Evolutionary conservation across 257 asterid genomes (phyloP).

Genomic region (Agastache rugosa): DNA sequence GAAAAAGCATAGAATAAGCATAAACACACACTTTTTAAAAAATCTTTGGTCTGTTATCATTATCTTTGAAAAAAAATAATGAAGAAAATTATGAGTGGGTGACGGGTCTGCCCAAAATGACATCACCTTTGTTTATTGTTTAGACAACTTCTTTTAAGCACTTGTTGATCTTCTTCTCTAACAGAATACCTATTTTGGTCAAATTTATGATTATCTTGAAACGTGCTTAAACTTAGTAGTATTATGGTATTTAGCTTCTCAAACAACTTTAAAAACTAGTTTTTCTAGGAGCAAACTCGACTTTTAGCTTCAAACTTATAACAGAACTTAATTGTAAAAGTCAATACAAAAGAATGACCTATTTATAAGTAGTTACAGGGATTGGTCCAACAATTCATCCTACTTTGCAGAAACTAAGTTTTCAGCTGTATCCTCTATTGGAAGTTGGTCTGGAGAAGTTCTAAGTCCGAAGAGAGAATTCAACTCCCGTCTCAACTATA

Average conservation of each 20-base stretch:
- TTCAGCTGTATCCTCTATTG: not conserved
- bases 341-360: not conserved
- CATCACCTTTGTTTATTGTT: slow-evolving; percentile 19
- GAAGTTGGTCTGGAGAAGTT: not conserved
- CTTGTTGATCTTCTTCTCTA: slow-evolving; percentile 6
- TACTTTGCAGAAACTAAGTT: not conserved
- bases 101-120: slow-evolving; percentile 29
- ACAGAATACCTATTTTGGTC: slow-evolving; percentile 2
- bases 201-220: not conserved
- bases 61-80: slow-evolving; percentile 18
- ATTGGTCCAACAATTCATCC: not conserved
- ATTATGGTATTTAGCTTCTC: not conserved
- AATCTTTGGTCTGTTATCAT: slow-evolving; percentile 28
- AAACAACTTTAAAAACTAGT: not conserved
- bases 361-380: no score
- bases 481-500: not conserved
- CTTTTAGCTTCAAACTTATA: not conserved
- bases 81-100: slow-evolving; percentile 29
- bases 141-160: slow-evolving; percentile 15
- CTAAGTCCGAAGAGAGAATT: not conserved
- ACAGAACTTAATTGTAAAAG: not conserved
- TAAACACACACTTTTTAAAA: slow-evolving; percentile 17
- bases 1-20: slow-evolving; percentile 19
- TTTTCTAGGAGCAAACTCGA: not conserved
- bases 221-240: not conserved